A percentile compares a stretch with the other conserved stretches of the same genome.
Evolutionary conservation across 2,329 filamentous ascomycete species (phyloP).

Genomic region (Paecilomyces sp.): DNA sequence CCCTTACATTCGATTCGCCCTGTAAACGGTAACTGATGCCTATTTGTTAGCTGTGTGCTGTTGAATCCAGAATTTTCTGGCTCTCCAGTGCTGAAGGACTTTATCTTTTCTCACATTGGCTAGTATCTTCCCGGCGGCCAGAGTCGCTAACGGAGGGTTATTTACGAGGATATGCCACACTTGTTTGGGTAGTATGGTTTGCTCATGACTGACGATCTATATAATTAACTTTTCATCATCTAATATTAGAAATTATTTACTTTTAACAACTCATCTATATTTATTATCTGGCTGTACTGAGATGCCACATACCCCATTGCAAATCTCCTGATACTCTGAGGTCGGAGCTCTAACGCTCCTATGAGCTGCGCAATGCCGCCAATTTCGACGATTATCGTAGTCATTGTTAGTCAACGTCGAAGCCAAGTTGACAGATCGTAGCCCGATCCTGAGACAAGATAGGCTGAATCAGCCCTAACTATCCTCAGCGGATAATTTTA

Average conservation of each 20-base stretch:
- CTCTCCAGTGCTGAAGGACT: conserved; percentile 85
- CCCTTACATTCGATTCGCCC: neutral
- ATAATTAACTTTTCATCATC: neutral
- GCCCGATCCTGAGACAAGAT: no score
- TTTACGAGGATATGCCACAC: neutral
- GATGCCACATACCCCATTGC: neutral
- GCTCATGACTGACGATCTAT: neutral
- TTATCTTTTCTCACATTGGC: conserved; percentile 54
- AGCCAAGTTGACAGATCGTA: no score
- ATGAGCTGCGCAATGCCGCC: no score
- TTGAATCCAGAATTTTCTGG: conserved; percentile 90
- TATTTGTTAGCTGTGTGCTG: conserved; percentile 64
- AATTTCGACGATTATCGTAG: no score
- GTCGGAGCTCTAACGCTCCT: no score
- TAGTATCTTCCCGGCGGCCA: neutral
- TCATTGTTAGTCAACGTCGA: no score
- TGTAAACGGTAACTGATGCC: neutral
- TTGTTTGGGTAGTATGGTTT: neutral
- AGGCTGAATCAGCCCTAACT: no score
- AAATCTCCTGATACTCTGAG: no score
- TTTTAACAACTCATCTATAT: neutral
- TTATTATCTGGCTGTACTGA: neutral
- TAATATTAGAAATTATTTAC: neutral
- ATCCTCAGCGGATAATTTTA: no score
- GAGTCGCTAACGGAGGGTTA: neutral